phyloP scores from a whole-genome alignment of 139 green algal species.

The Closterium sp. region DNA sequence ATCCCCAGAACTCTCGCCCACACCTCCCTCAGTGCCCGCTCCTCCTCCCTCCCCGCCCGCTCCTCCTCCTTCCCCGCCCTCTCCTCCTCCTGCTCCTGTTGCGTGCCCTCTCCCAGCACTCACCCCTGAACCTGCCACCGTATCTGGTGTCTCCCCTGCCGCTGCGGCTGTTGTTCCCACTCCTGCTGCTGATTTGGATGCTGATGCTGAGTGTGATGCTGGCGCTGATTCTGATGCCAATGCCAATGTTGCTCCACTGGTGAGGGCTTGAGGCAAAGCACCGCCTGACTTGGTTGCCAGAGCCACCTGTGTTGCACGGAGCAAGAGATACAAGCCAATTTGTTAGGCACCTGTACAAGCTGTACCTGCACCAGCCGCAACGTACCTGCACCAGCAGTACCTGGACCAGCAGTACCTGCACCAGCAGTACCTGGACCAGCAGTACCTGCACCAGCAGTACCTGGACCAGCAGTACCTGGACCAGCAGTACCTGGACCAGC shows the following conservation, averaged over 20 bases:
- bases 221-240: not conserved
- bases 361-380: not conserved
- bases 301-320: not conserved
- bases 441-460: no score
- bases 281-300: not conserved
- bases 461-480: no score
- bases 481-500: no score
- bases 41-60: no score
- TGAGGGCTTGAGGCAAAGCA: not conserved
- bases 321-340: not conserved
- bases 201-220: not conserved
- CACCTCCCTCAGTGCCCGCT: not conserved
- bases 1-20: not conserved
- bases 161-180: not conserved
- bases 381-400: not conserved
- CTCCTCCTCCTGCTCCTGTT: no score
- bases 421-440: no score
- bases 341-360: not conserved
- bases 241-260: not conserved
- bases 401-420: no score
- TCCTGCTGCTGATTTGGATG: not conserved
- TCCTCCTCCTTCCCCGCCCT: not conserved
- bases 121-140: no score
- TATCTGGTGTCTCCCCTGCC: no score
- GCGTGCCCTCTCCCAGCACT: no score